A percentile compares a stretch with the other conserved stretches of the same genome.
Evolutionary conservation across 1,139 yeast genomes (phyloP).

Genomic region (Candida sp.): DNA sequence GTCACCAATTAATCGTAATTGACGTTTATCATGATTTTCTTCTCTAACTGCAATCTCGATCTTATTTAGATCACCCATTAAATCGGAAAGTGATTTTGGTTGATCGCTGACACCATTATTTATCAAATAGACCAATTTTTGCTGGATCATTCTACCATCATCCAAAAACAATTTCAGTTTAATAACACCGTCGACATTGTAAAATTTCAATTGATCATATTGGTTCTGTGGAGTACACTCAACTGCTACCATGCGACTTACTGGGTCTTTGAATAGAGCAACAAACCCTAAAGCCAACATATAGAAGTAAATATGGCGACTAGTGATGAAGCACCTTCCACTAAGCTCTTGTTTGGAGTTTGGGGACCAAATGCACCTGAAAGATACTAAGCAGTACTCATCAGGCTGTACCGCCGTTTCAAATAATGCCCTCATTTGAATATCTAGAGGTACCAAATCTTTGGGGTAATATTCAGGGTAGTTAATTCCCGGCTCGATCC

Average conservation of each 20-base stretch:
- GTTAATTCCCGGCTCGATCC: constrained; percentile 9
- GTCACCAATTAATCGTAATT: constrained; percentile 9
- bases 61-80: constrained; percentile 26
- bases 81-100: constrained; percentile 32
- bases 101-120: constrained; percentile 46
- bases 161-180: constrained; percentile 62
- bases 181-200: constrained; percentile 57
- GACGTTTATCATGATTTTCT: constrained; percentile 13
- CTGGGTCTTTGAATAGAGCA: constrained; percentile 50
- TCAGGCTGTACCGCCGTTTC: constrained; percentile 51
- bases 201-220: constrained; percentile 58
- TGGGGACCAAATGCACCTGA: constrained; percentile 70
- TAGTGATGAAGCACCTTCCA: constrained; percentile 69
- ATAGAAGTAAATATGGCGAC: constrained; percentile 58
- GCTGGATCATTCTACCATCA: constrained; percentile 54
- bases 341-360: constrained; percentile 70
- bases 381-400: constrained; percentile 66
- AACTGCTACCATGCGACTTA: constrained; percentile 59
- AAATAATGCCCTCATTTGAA: constrained; percentile 77
- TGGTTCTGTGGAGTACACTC: constrained; percentile 46
- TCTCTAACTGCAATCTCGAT: constrained; percentile 20
- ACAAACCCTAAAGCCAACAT: constrained; percentile 77
- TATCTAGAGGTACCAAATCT: constrained; percentile 59
- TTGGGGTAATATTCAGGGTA: constrained; percentile 70
- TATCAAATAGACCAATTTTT: constrained; percentile 42